Evolutionary conservation across 2,329 filamentous ascomycete genomes (phyloP), one percentile per base, ranked within the genome.

Genomic region (Colletotrichum lini): DNA sequence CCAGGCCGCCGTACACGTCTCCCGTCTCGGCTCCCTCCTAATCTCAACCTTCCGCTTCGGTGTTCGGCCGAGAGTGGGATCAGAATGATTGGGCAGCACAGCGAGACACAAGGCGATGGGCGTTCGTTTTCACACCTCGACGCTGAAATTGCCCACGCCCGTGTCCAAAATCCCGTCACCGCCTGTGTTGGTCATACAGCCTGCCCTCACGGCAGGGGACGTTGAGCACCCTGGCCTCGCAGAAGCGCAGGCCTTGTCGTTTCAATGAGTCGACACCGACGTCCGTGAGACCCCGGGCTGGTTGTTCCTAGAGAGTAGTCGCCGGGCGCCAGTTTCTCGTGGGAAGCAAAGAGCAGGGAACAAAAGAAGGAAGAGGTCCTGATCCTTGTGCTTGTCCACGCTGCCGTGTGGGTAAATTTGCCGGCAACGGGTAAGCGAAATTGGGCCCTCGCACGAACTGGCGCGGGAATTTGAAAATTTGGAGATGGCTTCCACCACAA

Each of bases 371-470:
- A 63, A 35, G 40, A n/a, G 68, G 49, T 44, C 26, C 65, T 23
- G 40, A 44, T 63, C 69, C 69, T 59, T 44, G 65, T 58, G 53
- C 45, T 40, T 23, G 52, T n/a, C 40, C 44, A 53, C 64, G 64
- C 68, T 67, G 58, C 65, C 65, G 65, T 72, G 58, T 70, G 66
- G 38, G 42, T 65, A 65, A 72, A 57, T 60, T 66, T 66, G 50
- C 59, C 70, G 66, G 58, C 52, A 49, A 50, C 49, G 38, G 47
- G 70, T 66, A 72, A 72, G 66, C 70, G 70, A 72, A 57, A 72
- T 72, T 72, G 54, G 60, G 38, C 26, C 35, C 50, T 70, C 60
- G 61, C 70, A 66, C 67, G 70, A 57, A 56, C 66, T 56, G 67
- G 56, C 49, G 56, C 61, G 49, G 44, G 56, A 52, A 70, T 69